Conservation (phyloP, 163 green algal species). For the Scenedesmus sp. region DNA sequence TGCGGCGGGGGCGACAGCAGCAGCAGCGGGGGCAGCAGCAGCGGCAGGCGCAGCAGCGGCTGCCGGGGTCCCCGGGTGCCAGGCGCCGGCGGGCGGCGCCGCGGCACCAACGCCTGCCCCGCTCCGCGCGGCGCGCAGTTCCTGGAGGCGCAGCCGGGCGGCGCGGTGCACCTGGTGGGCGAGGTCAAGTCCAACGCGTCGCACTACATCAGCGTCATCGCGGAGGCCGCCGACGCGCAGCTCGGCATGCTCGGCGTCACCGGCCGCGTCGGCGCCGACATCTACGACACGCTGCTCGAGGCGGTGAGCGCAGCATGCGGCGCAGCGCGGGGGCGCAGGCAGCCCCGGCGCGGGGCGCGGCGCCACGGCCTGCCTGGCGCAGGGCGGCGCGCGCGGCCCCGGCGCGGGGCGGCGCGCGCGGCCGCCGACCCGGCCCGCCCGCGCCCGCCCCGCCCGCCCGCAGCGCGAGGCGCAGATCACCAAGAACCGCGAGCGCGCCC, state of each 20-base stretch:
- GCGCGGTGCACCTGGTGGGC: slow-evolving; percentile 52
- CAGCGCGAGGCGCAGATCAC: slow-evolving; percentile 18
- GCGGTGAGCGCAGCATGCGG: too few species aligned
- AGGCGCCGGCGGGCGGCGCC: background rate
- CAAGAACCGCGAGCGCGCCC: slow-evolving; percentile 29
- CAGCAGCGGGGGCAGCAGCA: background rate
- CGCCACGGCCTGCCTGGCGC: too few species aligned
- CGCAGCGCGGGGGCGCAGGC: too few species aligned
- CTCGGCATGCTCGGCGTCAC: slow-evolving; percentile 8
- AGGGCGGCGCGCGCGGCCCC: too few species aligned
- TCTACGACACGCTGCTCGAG: slow-evolving; percentile 89
- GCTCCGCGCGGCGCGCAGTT: slow-evolving; percentile 23
- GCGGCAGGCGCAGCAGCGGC: background rate
- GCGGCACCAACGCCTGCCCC: background rate
- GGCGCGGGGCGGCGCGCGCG: too few species aligned
- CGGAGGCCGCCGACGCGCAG: slow-evolving; percentile 80
- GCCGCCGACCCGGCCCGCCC: too few species aligned
- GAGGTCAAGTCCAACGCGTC: slow-evolving; percentile 81
- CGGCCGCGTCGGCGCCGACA: slow-evolving; percentile 60
- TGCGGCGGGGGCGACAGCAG: background rate
- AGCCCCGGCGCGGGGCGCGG: too few species aligned
- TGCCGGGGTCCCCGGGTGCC: too few species aligned
- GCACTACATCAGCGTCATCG: slow-evolving; percentile 83
- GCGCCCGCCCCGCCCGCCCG: background rate
- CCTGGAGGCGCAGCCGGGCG: slow-evolving; percentile 8